A percentile compares a stretch with the other conserved stretches of the same genome.
Evolutionary conservation across 1,284 basidiomycete genomes (phyloP).

Genomic region (Coniferiporia sulphurascens): DNA sequence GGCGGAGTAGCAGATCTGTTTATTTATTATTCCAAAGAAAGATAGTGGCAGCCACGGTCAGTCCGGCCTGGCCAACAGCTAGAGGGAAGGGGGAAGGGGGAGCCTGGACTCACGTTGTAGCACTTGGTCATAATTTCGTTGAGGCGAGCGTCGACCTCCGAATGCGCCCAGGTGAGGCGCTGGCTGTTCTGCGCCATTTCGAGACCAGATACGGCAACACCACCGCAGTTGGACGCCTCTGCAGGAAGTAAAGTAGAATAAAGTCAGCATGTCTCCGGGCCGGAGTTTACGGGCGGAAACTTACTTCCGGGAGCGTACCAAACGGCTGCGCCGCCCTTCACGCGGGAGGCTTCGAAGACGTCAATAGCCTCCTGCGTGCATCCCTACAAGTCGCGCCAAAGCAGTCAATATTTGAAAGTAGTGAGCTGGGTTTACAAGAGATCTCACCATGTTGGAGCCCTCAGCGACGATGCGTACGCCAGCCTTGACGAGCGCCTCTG

Average conservation of each 20-base stretch:
- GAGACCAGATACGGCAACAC: slow-evolving; percentile 68
- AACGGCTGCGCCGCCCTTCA: slow-evolving; percentile 40
- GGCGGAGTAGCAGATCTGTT: slow-evolving; percentile 50
- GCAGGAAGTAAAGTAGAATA: not conserved
- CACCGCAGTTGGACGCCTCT: slow-evolving; percentile 68
- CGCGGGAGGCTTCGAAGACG: slow-evolving; percentile 64
- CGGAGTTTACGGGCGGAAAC: slow-evolving; percentile 21
- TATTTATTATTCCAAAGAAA: not conserved
- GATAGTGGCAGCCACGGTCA: not conserved
- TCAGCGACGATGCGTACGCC: slow-evolving; percentile 75
- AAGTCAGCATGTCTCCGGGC: not conserved
- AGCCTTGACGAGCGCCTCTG: slow-evolving; percentile 63
- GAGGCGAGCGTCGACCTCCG: slow-evolving; percentile 69
- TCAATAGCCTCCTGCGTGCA: slow-evolving; percentile 73
- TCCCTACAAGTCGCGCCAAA: slow-evolving; percentile 27
- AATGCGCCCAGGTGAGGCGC: slow-evolving; percentile 59
- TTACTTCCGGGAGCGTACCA: slow-evolving; percentile 71
- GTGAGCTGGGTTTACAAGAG: not conserved
- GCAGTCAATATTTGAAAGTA: not conserved
- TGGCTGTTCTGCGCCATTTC: slow-evolving; percentile 83
- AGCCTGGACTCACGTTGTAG: slow-evolving; percentile 37
- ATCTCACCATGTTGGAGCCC: slow-evolving; percentile 63
- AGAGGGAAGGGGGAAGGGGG: slow-evolving; percentile 6
- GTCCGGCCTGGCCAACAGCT: slow-evolving; percentile 14
- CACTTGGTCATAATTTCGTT: slow-evolving; percentile 74